Evolutionary conservation across 768 basidiomycete species (phyloP).

Genomic region (Rhodotorula diobovata): DNA sequence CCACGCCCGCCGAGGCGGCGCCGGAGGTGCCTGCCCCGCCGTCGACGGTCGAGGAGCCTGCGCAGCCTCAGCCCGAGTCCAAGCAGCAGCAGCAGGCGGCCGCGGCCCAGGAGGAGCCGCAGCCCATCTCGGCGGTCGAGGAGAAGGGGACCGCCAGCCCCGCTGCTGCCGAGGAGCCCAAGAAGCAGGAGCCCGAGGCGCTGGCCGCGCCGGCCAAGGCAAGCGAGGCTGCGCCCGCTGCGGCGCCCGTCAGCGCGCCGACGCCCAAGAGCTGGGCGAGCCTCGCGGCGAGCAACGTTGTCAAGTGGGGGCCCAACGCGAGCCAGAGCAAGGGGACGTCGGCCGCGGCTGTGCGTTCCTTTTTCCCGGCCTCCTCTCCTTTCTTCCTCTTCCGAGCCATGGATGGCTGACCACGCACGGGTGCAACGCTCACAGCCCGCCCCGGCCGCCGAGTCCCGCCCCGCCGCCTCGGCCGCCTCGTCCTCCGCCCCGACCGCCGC

Average conservation of each 20-base stretch:
- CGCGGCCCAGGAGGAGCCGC: neutral
- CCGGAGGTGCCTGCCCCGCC: neutral
- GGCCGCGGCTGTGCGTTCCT: slow-evolving; percentile 49
- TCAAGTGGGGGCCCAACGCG: slow-evolving; percentile 81
- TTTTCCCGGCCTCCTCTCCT: neutral
- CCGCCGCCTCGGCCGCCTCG: neutral
- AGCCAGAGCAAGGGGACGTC: slow-evolving; percentile 71
- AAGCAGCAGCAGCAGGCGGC: neutral
- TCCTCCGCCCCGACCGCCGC: neutral
- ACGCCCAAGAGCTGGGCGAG: slow-evolving; percentile 84
- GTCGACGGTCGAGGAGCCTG: neutral
- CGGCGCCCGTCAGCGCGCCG: slow-evolving; percentile 47
- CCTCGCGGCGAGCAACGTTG: slow-evolving; percentile 73
- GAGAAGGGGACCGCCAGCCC: neutral
- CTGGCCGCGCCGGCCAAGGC: slow-evolving; percentile 44
- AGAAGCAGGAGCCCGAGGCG: slow-evolving; percentile 2
- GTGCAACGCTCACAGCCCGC: slow-evolving; percentile 25
- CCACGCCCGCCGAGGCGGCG: neutral
- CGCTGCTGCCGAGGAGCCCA: slow-evolving; percentile 8
- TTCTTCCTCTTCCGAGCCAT: too few relatives aligned
- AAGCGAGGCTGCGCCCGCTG: slow-evolving; percentile 38
- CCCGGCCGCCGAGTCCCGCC: neutral
- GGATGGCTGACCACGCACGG: too few relatives aligned
- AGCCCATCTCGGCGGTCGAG: neutral
- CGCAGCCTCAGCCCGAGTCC: neutral